phyloP scores from a whole-genome alignment of 176 grass and related monocot genomes.

The Carex kokanica region DNA sequence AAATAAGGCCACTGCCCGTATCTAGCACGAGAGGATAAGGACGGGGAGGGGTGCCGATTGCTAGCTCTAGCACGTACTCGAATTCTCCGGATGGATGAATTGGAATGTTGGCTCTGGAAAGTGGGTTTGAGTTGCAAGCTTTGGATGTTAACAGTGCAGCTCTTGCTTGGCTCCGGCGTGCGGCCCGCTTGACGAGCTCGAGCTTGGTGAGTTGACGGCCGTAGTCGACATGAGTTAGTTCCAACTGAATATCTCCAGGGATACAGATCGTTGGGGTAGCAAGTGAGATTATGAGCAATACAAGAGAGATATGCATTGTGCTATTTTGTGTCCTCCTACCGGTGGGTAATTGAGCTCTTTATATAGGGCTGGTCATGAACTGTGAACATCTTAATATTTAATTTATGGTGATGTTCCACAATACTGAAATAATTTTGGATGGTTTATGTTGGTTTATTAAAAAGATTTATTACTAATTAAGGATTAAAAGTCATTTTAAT shows the following conservation, averaged over 20 bases:
- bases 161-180: slow-evolving; percentile 31
- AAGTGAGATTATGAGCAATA: slow-evolving; percentile 21
- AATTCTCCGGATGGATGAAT: background rate
- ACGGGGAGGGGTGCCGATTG: slow-evolving; percentile 51
- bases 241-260: background rate
- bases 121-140: background rate
- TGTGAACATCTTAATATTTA: background rate
- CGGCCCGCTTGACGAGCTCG: slow-evolving; percentile 25
- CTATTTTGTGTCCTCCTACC: background rate
- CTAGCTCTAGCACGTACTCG: slow-evolving; percentile 29
- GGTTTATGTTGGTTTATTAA: too few relatives aligned
- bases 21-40: slow-evolving; percentile 35
- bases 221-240: slow-evolving; percentile 20
- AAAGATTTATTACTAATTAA: too few relatives aligned
- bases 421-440: too few relatives aligned
- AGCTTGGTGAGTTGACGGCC: background rate
- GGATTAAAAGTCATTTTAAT: too few relatives aligned
- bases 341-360: background rate
- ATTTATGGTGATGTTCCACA: too few relatives aligned
- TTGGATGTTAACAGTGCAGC: background rate
- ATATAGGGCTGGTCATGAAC: background rate
- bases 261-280: background rate
- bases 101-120: slow-evolving; percentile 17
- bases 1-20: slow-evolving; percentile 48
- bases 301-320: slow-evolving; percentile 28